Evolutionary conservation across 2,329 filamentous ascomycete species (phyloP).

Genomic region (Zalaria obscura): DNA sequence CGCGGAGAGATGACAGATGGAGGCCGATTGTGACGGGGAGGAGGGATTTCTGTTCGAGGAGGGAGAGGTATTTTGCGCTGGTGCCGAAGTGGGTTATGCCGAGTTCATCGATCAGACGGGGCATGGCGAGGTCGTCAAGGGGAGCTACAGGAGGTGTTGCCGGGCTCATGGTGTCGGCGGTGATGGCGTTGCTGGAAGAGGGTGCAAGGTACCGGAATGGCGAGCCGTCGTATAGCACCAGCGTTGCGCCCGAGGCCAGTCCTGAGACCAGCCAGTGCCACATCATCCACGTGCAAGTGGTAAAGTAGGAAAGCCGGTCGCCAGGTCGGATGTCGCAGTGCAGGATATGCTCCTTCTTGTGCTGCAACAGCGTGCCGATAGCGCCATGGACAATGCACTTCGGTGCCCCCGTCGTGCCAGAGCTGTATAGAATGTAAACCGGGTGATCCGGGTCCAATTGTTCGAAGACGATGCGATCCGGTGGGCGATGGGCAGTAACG

Average conservation of each 20-base stretch:
- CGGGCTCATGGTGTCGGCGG: too few species aligned
- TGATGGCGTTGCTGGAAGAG: conserved; percentile 34
- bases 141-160: too few species aligned
- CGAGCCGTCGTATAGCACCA: conserved; percentile 84
- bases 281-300: conserved; percentile 98
- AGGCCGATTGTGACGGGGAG: conserved; percentile 45
- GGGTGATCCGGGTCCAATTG: conserved; percentile 76
- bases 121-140: conserved; percentile 61
- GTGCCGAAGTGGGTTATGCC: conserved; percentile 88
- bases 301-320: conserved; percentile 81
- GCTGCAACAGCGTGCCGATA: conserved; percentile 79
- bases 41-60: conserved; percentile 67
- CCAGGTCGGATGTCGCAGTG: conserved; percentile 65
- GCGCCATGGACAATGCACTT: conserved; percentile 93
- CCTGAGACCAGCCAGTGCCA: conserved; percentile 94
- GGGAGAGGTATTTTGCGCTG: conserved; percentile 80
- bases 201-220: conserved; percentile 51
- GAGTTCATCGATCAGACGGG: conserved; percentile 65
- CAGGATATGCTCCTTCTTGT: conserved; percentile 90
- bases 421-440: conserved; percentile 86
- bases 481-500: conserved; percentile 22
- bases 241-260: conserved; percentile 65
- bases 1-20: conserved; percentile 46
- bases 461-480: conserved; percentile 39
- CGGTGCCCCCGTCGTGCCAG: conserved; percentile 72